Base-by-base conservation (phyloP, 2,329 filamentous ascomycete genomes). In the Ceratocystis diversiconidia region DNA sequence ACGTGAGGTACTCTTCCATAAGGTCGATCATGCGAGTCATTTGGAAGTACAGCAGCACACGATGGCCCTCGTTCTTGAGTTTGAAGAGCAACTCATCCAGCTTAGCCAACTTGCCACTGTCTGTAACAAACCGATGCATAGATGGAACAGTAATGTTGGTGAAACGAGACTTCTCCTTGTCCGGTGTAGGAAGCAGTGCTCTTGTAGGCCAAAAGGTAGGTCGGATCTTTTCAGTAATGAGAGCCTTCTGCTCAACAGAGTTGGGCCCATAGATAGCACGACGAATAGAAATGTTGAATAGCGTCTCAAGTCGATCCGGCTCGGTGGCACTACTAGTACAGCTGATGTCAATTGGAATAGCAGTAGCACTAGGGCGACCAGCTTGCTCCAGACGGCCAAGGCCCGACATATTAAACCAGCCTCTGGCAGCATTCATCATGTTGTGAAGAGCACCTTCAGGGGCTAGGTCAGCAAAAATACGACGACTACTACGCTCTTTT, bases 21-120 rank as follows among this genome's bases (percentile, higher is more conserved):
- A 99, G 80, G 74, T 99, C 92, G 73, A 99, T 97, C 94, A 99
- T 99, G 73, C 90, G 89, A 3, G 94, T 99, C 94, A 99, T 99
- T 80, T 99, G 94, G 89, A 99, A 99, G 81, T 99, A 99, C 22
- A 99, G 80, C 64, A 99, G 80, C 25, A 99, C 94, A 72, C 94
- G 91, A 71, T 99, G 94, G 44, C 89, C 89, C 69, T 88, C 89
- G 68, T 90, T 88, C 81, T 97, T 99, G 72, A 99, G 85, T 74
- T 91, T 83, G 73, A 89, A 89, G 15, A 99, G 82, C 19, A 99
- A 80, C 70, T 89, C 81, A 73, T 99, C 94, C 62, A 99, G 80
- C 73, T 91, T 90, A 60, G 91, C 92, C 68, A 99, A 83, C 78
- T 99, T 99, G 73, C 94, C 94, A 64, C 91, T 96, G 76, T 97